These are phyloP conservation scores for Fragilaria radians DNA, from an alignment of 108 stramenopile genomes.

Conservation along the genomic window DNA sequence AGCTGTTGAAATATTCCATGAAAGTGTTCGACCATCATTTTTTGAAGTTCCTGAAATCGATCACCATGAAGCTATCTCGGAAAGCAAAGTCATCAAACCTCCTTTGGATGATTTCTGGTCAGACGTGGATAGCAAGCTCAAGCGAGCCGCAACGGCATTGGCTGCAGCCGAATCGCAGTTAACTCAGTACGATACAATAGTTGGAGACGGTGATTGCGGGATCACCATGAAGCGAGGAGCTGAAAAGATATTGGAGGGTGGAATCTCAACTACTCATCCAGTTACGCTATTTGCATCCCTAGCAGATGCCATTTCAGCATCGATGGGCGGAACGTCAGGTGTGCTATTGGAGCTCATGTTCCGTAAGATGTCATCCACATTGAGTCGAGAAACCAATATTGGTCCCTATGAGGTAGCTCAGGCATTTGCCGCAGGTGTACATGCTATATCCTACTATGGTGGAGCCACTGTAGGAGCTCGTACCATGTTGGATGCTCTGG, in stretches of 20 bases:
- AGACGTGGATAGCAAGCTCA: conserved; percentile 17
- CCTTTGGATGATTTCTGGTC: conserved; percentile 41
- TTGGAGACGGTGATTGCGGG: conserved; percentile 98
- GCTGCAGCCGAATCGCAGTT: conserved; percentile 73
- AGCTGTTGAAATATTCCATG: conserved; percentile 44
- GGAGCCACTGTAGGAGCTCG: conserved; percentile 88
- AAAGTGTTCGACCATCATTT: conserved; percentile 35
- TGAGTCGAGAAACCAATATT: conserved; percentile 32
- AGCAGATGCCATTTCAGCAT: conserved; percentile 74
- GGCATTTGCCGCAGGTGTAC: conserved; percentile 81
- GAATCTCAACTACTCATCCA: conserved; percentile 41
- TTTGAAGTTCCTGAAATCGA: conserved; percentile 47
- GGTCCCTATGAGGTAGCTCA: conserved; percentile 37
- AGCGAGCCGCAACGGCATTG: conserved; percentile 49
- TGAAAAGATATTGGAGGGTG: conserved; percentile 49
- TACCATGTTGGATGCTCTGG: conserved; percentile 95
- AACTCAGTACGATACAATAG: conserved; percentile 86
- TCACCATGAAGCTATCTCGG: conserved; percentile 5
- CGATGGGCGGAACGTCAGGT: conserved; percentile 97
- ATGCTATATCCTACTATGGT: conserved; percentile 87
- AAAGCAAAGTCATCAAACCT: conserved; percentile 15
- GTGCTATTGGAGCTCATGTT: conserved; percentile 90
- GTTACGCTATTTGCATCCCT: conserved; percentile 47
- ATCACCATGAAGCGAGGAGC: conserved; percentile 93
- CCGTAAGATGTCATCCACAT: conserved; percentile 58